phyloP scores from a whole-genome alignment of 73 alveolate species.

The Paramecium octaurelia region DNA sequence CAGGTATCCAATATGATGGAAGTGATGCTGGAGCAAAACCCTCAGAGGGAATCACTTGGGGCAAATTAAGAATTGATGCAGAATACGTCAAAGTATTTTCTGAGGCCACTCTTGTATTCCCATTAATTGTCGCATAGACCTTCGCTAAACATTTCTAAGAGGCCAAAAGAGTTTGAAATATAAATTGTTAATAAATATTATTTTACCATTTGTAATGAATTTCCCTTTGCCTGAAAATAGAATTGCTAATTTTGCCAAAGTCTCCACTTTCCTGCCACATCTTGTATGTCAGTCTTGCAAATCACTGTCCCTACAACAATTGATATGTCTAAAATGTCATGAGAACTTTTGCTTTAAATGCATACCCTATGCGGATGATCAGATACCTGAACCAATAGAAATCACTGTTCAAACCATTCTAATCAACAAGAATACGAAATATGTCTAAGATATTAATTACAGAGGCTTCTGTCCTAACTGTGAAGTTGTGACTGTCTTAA shows the following conservation, averaged over 20 bases:
- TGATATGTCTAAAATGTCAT: slow-evolving; percentile 29
- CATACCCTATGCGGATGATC: slow-evolving; percentile 14
- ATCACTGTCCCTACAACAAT: slow-evolving; percentile 10
- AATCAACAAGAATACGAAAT: neutral
- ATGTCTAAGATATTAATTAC: neutral
- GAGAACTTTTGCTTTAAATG: slow-evolving; percentile 40
- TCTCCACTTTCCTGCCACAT: neutral
- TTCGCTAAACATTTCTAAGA: slow-evolving; percentile 87
- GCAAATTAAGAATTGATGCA: slow-evolving; percentile 86
- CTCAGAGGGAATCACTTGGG: slow-evolving; percentile 99
- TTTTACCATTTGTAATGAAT: neutral
- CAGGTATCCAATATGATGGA: slow-evolving; percentile 94
- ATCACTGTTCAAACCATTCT: neutral
- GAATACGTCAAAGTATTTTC: slow-evolving; percentile 86
- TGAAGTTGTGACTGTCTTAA: neutral
- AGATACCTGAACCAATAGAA: slow-evolving; percentile 39
- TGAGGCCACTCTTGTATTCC: slow-evolving; percentile 91
- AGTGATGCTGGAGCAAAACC: slow-evolving; percentile 99
- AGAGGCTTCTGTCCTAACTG: slow-evolving; percentile 47
- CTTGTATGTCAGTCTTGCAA: neutral
- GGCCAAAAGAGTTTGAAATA: slow-evolving; percentile 62
- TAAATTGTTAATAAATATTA: neutral
- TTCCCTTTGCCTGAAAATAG: slow-evolving; percentile 53
- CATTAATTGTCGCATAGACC: slow-evolving; percentile 93
- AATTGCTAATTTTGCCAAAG: slow-evolving; percentile 34